Evolutionary conservation across 148 eudicot genomes (phyloP), one percentile per base, ranked within the genome.

Genomic region (Cornus controversa): DNA sequence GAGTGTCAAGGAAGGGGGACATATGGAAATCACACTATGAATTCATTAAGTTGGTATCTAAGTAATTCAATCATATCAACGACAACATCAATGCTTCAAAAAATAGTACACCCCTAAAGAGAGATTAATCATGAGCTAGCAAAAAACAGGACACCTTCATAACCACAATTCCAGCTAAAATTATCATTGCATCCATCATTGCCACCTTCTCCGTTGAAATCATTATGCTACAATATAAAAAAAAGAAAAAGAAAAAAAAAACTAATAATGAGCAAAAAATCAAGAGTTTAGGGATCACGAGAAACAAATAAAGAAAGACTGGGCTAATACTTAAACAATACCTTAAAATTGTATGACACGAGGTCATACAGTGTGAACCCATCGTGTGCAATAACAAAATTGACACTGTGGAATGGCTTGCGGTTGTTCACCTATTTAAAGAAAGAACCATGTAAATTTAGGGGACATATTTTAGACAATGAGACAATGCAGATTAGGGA

Each of bases 111-210:
- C 14, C 66, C 23, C 5, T 37, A 73, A 75, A 45, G 45, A 40
- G 45, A 5, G 45, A 40, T 5, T 9, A 40, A 9, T 40, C 10
- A 40, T 40, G 45, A 40, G 7, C 45, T 40, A 40, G 9, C 45
- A 40, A 40, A 40, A 40, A 40, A 40, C 3, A 40, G 36, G 65
- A 60, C 81, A 92, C 99, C 99, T 96, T 96, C 99, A 76, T 75
- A 80, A 36, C 98, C 99, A 87, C 99, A 96, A 80, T 96, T 96
- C 99, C 99, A 96, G 80, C 97, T 93, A 68, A 86, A 87, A 72
- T 96, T 96, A 72, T 96, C 98, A 86, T 93, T 96, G 88, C 94
- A 40, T 87, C 99, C 99, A 88, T 96, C 99, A 74, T 87, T 93
- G 67, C 99, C 99, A 75, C 82, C 80, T 87, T 96, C 99, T 84